Conservation (phyloP, 768 basidiomycete genomes). For the Lentinus brumalis region DNA sequence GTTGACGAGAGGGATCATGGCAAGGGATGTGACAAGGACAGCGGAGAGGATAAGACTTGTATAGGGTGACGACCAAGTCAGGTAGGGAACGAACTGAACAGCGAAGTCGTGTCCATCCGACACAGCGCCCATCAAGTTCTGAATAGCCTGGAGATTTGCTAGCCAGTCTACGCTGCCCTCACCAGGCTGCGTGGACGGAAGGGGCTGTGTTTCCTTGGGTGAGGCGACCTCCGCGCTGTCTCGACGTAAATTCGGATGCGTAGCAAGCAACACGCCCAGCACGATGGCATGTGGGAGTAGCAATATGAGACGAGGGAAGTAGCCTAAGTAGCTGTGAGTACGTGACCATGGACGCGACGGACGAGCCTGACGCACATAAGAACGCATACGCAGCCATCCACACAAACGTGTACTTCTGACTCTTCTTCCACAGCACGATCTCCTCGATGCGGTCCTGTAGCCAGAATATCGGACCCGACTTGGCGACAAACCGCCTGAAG, state of each 20-base stretch:
- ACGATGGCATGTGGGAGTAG: conserved; percentile 66
- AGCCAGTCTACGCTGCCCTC: conserved; percentile 82
- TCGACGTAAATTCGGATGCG: conserved; percentile 49
- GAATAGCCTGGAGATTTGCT: conserved; percentile 85
- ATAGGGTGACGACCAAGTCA: conserved; percentile 54
- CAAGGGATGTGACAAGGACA: conserved; percentile 44
- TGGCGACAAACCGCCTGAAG: conserved; percentile 79
- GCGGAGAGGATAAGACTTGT: conserved; percentile 55
- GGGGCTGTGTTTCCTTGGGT: conserved; percentile 17
- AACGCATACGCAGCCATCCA: conserved; percentile 83
- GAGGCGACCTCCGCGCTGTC: conserved; percentile 26
- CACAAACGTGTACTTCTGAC: conserved; percentile 67
- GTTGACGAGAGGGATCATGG: conserved; percentile 30
- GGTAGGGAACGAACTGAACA: conserved; percentile 51
- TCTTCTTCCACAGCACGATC: conserved; percentile 77
- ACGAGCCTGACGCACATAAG: conserved; percentile 57
- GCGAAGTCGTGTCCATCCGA: conserved; percentile 61
- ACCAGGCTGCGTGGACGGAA: conserved; percentile 38
- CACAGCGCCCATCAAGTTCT: conserved; percentile 88
- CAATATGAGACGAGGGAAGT: conserved; percentile 71
- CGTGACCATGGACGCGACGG: not conserved
- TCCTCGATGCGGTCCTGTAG: conserved; percentile 87
- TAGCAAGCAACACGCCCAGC: conserved; percentile 65
- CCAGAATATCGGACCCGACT: conserved; percentile 84
- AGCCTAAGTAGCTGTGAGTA: conserved; percentile 49